Evolutionary conservation across 768 basidiomycete species (phyloP).

Genomic region (Rhodotorula babjevae): DNA sequence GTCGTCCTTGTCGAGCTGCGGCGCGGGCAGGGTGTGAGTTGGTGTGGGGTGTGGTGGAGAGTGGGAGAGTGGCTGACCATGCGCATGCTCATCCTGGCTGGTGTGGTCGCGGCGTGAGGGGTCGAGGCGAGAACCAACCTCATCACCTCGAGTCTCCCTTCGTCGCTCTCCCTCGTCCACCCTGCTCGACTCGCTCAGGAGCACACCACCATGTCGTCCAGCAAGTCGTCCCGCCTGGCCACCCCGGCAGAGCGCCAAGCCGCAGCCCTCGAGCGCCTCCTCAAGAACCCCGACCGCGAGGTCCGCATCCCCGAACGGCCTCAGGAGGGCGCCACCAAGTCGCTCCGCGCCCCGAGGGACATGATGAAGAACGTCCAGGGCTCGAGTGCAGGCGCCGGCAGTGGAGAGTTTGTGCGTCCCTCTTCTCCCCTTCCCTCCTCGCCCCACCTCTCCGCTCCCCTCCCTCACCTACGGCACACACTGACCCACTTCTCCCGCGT

Average conservation of each 20-base stretch:
- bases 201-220: neutral
- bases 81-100: neutral
- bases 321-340: slow-evolving; percentile 60
- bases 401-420: slow-evolving; percentile 54
- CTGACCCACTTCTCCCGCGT: neutral
- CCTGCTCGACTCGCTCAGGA: neutral
- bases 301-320: slow-evolving; percentile 73
- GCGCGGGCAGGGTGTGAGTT: neutral
- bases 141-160: neutral
- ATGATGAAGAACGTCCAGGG: slow-evolving; percentile 99
- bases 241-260: slow-evolving; percentile 54
- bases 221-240: slow-evolving; percentile 1
- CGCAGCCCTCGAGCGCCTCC: slow-evolving; percentile 73
- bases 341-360: slow-evolving; percentile 69
- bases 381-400: slow-evolving; percentile 92
- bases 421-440: neutral
- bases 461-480: neutral
- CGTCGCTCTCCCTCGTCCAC: neutral
- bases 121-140: too few species aligned
- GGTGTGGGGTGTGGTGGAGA: too few species aligned
- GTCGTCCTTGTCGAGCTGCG: slow-evolving; percentile 15
- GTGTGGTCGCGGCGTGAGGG: too few species aligned
- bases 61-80: neutral
- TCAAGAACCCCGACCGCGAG: slow-evolving; percentile 81
- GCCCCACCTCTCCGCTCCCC: too few species aligned